Evolutionary conservation across 177 flowering plant genomes (phyloP), one percentile per base, ranked within the genome.

Genomic region (Tripterygium wilfordii): DNA sequence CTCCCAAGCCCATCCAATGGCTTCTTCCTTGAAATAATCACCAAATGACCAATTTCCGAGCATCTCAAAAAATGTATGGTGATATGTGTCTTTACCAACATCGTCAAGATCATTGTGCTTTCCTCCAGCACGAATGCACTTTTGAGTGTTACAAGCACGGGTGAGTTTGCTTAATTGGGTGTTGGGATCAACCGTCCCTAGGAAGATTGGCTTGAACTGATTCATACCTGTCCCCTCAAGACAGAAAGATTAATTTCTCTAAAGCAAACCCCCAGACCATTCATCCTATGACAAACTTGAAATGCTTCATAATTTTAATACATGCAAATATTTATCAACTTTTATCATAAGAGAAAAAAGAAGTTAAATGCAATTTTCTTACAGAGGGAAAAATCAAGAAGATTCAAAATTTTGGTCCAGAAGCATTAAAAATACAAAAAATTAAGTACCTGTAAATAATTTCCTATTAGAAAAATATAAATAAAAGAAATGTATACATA

Each of bases 31-130:
- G 49, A 92, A 92, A 64, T 92, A 92, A 69, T 92, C 88, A 15
- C 96, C 98, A 62, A 92, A 92, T 0, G 96, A 84, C 98, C 98
- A 92, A 53, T 88, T 92, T 0, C 98, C 98, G 47, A 92, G 85
- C 98, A 92, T 92, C 67, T 92, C 98, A 63, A 92, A 92, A 66
- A 92, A 92, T 23, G 98, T 92, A 52, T 92, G 98, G 58, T 92
- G 96, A 56, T 92, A 89, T 19, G 97, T 89, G 42, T 89, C 99
- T 64, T 89, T 92, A 22, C 98, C 96, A 4, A 88, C 98, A 53
- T 92, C 98, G 59, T 85, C 97, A 32, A 92, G 87, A 69, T 92
- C 99, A 63, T 92, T 92, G 58, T 89, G 99, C 53, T 92, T 92
- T 28, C 96, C 99, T 53, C 99, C 99, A 30, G 97, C 97, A 12